phyloP scores from a whole-genome alignment of 2,329 filamentous ascomycete genomes.

The Hypoxylon sp. region DNA sequence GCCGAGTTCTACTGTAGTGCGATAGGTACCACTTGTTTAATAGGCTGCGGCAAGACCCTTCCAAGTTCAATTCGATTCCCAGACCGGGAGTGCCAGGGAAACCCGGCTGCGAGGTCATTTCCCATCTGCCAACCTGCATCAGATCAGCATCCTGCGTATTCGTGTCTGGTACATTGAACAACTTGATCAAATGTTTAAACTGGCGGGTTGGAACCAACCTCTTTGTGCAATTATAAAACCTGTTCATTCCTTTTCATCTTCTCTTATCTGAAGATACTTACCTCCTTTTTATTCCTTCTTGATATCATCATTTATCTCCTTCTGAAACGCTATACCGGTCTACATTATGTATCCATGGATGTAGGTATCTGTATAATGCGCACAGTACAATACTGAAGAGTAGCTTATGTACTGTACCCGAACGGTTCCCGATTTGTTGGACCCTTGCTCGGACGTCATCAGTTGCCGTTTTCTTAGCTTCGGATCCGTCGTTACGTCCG shows the following conservation, averaged over 20 bases:
- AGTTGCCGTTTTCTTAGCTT: conserved; percentile 7
- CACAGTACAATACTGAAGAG: neutral
- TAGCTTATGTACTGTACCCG: conserved; percentile 8
- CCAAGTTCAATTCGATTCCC: neutral
- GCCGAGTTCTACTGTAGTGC: neutral
- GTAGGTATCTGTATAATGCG: too few relatives aligned
- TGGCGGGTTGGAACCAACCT: neutral
- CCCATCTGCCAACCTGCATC: conserved; percentile 9
- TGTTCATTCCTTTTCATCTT: neutral
- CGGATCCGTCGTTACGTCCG: conserved; percentile 25
- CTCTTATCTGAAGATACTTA: neutral
- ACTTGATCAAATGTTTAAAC: neutral
- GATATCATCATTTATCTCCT: neutral
- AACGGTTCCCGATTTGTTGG: conserved; percentile 15
- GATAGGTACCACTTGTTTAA: neutral
- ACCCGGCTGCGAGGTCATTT: conserved; percentile 10
- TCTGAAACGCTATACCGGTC: neutral
- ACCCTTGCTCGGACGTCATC: conserved; percentile 36
- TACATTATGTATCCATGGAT: neutral
- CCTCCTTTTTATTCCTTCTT: neutral
- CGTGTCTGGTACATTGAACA: conserved; percentile 7
- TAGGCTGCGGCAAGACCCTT: neutral
- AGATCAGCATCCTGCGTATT: conserved; percentile 28
- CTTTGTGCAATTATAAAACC: conserved; percentile 9
- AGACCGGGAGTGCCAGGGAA: neutral